These are phyloP conservation scores for Cucurbita argyrosperma DNA, from an alignment of 306 rosid species.

Conservation along the genomic window DNA sequence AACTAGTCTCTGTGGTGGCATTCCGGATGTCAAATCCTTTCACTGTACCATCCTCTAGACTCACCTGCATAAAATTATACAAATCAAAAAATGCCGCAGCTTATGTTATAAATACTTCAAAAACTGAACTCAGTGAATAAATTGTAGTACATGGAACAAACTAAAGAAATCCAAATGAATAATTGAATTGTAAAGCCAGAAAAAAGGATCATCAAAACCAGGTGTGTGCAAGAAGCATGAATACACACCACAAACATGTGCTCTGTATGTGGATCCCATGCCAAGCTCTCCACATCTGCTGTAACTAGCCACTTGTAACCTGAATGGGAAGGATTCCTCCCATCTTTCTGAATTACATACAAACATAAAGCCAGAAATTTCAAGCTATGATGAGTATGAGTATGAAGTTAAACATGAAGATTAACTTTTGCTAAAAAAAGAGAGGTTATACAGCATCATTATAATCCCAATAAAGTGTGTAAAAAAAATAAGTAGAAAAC, in stretches of 20 bases:
- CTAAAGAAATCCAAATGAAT: background rate
- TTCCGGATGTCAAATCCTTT: constrained; percentile 74
- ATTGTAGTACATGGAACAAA: background rate
- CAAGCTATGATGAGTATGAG: background rate
- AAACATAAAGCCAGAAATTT: background rate
- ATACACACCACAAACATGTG: constrained; percentile 69
- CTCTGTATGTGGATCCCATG: constrained; percentile 87
- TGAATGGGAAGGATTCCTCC: constrained; percentile 61
- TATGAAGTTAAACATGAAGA: background rate
- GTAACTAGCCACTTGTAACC: constrained; percentile 73
- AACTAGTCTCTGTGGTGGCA: constrained; percentile 33
- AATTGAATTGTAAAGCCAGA: background rate
- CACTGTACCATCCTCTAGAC: constrained; percentile 80
- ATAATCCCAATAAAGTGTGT: background rate
- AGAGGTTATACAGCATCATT: background rate
- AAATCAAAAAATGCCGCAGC: background rate
- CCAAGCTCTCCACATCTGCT: constrained; percentile 85
- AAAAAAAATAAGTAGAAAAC: background rate
- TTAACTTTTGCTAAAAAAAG: background rate
- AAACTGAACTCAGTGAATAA: background rate
- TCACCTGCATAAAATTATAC: constrained; percentile 40
- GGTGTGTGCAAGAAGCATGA: background rate
- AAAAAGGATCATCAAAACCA: background rate
- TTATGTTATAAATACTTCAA: background rate
- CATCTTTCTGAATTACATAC: constrained; percentile 63